Percentiles rank a stretch among this genome's conserved stretches.
phyloP scores from a whole-genome alignment of 2,329 filamentous ascomycete species.

The Aspergillus latus region DNA sequence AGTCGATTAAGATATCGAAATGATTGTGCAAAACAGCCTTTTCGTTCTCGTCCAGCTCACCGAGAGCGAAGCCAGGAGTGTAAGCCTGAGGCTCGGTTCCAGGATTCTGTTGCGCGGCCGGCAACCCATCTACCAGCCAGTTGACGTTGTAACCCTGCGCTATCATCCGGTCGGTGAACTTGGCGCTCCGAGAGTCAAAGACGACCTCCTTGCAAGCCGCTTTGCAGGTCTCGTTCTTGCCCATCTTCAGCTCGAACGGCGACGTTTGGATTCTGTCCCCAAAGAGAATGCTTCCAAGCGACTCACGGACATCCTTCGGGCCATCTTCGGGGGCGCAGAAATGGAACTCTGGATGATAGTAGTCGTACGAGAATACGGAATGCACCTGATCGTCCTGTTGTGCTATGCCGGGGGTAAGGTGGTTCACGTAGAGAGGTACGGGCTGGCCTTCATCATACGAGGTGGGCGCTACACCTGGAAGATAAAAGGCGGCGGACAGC shows the following conservation, averaged over 20 bases:
- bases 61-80: constrained; percentile 85
- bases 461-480: constrained; percentile 91
- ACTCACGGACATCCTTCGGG: constrained; percentile 78
- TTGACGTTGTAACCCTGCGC: constrained; percentile 86
- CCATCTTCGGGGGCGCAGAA: constrained; percentile 81
- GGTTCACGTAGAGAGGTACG: constrained; percentile 90
- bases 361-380: constrained; percentile 94
- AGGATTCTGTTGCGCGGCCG: constrained; percentile 78
- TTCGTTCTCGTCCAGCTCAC: constrained; percentile 55
- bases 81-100: constrained; percentile 84
- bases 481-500: constrained; percentile 74
- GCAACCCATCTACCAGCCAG: constrained; percentile 92
- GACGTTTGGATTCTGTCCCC: constrained; percentile 98
- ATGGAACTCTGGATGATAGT: constrained; percentile 84
- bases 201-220: constrained; percentile 68
- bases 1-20: constrained; percentile 91
- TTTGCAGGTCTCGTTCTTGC: constrained; percentile 82
- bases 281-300: constrained; percentile 92
- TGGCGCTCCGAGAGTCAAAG: constrained; percentile 64
- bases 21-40: constrained; percentile 80
- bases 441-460: constrained; percentile 78
- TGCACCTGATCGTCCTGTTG: constrained; percentile 76
- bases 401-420: constrained; percentile 80
- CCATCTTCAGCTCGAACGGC: constrained; percentile 86
- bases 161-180: constrained; percentile 82